Evolutionary conservation across 2,329 filamentous ascomycete genomes (phyloP).

Genomic region (Beauveria australis): DNA sequence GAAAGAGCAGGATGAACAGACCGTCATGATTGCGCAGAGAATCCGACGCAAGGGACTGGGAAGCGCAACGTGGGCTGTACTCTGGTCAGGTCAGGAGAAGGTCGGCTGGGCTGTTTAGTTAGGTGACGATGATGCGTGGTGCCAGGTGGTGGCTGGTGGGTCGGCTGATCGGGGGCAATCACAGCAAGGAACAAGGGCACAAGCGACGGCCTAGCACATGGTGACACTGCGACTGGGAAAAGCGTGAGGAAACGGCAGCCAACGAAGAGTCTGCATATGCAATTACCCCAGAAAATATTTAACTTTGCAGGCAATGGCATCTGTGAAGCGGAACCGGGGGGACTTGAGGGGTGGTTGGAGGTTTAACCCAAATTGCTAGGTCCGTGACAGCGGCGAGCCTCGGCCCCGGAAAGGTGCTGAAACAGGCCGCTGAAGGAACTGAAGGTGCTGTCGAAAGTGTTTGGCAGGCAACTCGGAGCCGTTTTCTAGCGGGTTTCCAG

Average conservation of each 20-base stretch:
- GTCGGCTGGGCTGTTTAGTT: neutral
- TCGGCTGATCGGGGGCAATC: conserved; percentile 3
- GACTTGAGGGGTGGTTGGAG: neutral
- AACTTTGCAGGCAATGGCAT: neutral
- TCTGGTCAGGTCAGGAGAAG: conserved; percentile 5
- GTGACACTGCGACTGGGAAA: neutral
- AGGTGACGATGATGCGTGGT: conserved; percentile 4
- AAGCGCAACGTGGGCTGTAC: conserved; percentile 6
- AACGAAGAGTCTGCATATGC: neutral
- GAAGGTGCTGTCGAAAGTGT: neutral
- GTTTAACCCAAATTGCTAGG: neutral
- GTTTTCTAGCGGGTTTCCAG: no score
- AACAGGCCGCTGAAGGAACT: neutral
- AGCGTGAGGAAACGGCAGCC: neutral
- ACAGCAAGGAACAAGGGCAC: conserved; percentile 12
- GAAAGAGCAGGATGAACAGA: neutral
- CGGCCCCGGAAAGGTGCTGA: conserved; percentile 2
- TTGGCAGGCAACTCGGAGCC: no score
- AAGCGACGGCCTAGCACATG: conserved; percentile 10
- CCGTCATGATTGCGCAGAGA: conserved; percentile 7
- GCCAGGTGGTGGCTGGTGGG: conserved; percentile 2
- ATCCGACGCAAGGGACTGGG: neutral
- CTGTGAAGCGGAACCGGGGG: conserved; percentile 4
- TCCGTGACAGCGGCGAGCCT: conserved; percentile 5
- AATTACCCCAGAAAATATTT: neutral